A percentile compares a stretch with the other conserved stretches of the same genome.
phyloP scores from a whole-genome alignment of 73 alveolate genomes.

The Uronychia setigera region DNA sequence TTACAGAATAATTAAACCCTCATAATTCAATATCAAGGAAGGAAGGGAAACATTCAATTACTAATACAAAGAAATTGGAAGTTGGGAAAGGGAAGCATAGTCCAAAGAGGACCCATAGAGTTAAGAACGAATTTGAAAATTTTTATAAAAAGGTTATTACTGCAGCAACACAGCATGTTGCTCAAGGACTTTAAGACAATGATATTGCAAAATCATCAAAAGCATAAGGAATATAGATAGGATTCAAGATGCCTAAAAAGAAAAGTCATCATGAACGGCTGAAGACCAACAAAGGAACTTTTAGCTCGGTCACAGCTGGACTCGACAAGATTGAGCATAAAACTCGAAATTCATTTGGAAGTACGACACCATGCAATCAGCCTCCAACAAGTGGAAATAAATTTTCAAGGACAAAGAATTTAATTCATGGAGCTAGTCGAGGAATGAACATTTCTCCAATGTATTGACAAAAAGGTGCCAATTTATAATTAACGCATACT shows the following conservation, averaged over 20 bases:
- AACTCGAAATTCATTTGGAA: not conserved
- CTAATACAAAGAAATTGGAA: not conserved
- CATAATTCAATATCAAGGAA: not conserved
- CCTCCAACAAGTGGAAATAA: no score
- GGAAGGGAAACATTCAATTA: not conserved
- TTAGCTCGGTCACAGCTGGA: not conserved
- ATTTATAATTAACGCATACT: no score
- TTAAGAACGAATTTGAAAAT: not conserved
- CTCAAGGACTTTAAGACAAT: not conserved
- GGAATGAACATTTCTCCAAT: no score
- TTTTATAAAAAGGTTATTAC: not conserved
- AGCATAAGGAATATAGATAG: not conserved
- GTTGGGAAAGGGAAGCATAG: not conserved
- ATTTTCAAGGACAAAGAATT: no score
- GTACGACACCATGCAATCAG: not conserved
- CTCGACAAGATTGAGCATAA: not conserved
- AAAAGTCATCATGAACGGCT: not conserved
- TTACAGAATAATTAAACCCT: not conserved
- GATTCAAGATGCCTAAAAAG: not conserved
- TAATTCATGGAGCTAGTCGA: no score
- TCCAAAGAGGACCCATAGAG: not conserved
- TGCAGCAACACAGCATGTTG: not conserved
- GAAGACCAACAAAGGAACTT: not conserved
- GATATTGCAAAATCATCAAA: not conserved
- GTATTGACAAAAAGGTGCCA: no score